These are phyloP conservation scores for Chrysosporium queenslandicum DNA, from an alignment of 2,329 filamentous ascomycete genomes.

Conservation along the genomic window DNA sequence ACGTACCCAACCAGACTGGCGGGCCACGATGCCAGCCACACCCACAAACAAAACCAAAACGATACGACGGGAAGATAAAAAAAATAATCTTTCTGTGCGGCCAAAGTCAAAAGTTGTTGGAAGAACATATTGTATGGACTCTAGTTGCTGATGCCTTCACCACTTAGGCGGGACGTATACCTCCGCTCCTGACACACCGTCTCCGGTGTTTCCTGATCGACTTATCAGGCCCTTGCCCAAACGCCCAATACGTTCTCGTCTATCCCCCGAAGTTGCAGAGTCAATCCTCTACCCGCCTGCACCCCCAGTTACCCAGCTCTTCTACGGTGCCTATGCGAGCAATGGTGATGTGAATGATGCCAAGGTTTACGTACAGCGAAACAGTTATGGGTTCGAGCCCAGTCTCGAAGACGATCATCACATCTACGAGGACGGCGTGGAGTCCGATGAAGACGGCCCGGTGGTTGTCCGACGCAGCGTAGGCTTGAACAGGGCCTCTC, in stretches of 20 bases:
- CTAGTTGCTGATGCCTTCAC: slow-evolving; percentile 29
- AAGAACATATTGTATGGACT: slow-evolving; percentile 19
- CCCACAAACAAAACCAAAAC: neutral
- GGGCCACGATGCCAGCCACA: neutral
- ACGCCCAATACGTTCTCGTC: slow-evolving; percentile 72
- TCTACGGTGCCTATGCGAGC: slow-evolving; percentile 59
- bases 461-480: slow-evolving; percentile 35
- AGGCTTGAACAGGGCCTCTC: slow-evolving; percentile 32
- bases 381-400: slow-evolving; percentile 31
- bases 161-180: slow-evolving; percentile 41
- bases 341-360: slow-evolving; percentile 42
- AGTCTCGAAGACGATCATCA: slow-evolving; percentile 31
- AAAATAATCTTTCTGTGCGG: neutral
- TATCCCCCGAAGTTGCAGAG: slow-evolving; percentile 75
- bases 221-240: slow-evolving; percentile 88
- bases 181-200: slow-evolving; percentile 57
- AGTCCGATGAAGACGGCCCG: slow-evolving; percentile 50
- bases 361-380: slow-evolving; percentile 39
- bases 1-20: slow-evolving; percentile 23
- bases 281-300: slow-evolving; percentile 73
- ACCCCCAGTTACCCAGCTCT: slow-evolving; percentile 60
- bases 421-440: slow-evolving; percentile 45
- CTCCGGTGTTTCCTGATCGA: slow-evolving; percentile 74
- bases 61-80: neutral
- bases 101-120: no score